Evolutionary conservation across 768 basidiomycete species (phyloP).

Genomic region (Hemileccinum impolitum): DNA sequence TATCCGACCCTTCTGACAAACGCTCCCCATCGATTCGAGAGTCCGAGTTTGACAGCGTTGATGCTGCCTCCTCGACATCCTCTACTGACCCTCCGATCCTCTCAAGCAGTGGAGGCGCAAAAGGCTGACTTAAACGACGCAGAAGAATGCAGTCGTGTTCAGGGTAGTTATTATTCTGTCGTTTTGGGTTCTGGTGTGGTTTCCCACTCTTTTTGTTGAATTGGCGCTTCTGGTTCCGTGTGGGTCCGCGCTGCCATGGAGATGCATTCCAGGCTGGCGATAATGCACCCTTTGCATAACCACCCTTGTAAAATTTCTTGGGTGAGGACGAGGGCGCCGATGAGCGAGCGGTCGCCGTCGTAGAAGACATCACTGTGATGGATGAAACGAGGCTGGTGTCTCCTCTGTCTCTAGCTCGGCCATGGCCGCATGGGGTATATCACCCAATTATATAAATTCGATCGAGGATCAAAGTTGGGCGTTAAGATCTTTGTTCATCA

Average conservation of each 20-base stretch:
- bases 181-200: neutral
- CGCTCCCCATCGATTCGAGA: constrained; percentile 6
- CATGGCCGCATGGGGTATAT: neutral
- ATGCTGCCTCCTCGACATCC: no score
- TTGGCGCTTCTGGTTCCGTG: neutral
- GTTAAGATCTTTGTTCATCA: no score
- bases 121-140: constrained; percentile 14
- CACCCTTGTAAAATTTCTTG: constrained; percentile 3
- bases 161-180: constrained; percentile 1
- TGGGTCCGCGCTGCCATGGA: constrained; percentile 1
- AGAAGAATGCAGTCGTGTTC: constrained; percentile 7
- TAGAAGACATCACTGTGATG: neutral
- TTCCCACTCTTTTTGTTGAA: constrained; percentile 5
- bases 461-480: no score
- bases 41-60: neutral
- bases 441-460: constrained; percentile 1
- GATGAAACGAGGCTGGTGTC: neutral
- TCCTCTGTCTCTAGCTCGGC: no score
- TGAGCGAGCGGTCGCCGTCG: constrained; percentile 1
- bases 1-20: neutral
- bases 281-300: neutral
- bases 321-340: neutral
- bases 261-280: neutral
- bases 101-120: constrained; percentile 17
- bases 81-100: constrained; percentile 14